Evolutionary conservation across 1,284 basidiomycete genomes (phyloP), one percentile per base, ranked within the genome.

Genomic region (Apiotrichum domesticum): DNA sequence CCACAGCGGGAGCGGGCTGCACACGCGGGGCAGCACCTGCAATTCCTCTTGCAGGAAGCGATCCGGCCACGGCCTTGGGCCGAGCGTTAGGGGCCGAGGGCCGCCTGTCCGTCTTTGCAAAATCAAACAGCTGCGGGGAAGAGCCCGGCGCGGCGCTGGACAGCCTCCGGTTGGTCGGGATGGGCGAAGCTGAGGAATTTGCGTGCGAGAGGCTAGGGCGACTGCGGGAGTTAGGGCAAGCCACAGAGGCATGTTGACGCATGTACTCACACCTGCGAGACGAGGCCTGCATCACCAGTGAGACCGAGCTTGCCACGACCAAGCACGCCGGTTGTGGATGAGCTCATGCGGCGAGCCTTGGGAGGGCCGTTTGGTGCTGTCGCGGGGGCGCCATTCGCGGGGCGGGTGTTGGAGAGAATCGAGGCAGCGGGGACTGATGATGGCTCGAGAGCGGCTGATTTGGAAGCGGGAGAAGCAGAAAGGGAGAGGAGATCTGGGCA

Each of bases 71-170:
- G 8, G 39, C 56, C 15, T 54, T 51, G 29, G 58, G 37, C 10
- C 59, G 59, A 10, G 48, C 37, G 21, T 21, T 21, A 13, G 37
- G 40, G 9, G 53, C 35, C 4, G 64, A 57, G 6, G 67, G 64
- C 11, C 67, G 63, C 15, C 71, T 63, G 57, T 73, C 73, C 21
- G 70, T 73, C 63, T 71, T 73, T 41, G 71, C 64, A 57, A 75
- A 75, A 58, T 75, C 73, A 55, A 71, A 75, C 4, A 75, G 58
- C 53, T 71, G 68, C 6, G 72, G 72, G 9, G 63, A 57, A n/a
- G 59, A 58, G 8, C 45, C 49, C 11, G 46, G 34, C 11, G 55
- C 52, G 21, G 63, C 55, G 29, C 61, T 61, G 14, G 65, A 66
- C 6, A 67, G 62, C 34, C 68, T 61, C 34, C 71, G 69, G 46